Percentiles rank a stretch among this genome's conserved stretches.
Evolutionary conservation across 75 land plant species (phyloP).

Genomic region (Picea glauca): DNA sequence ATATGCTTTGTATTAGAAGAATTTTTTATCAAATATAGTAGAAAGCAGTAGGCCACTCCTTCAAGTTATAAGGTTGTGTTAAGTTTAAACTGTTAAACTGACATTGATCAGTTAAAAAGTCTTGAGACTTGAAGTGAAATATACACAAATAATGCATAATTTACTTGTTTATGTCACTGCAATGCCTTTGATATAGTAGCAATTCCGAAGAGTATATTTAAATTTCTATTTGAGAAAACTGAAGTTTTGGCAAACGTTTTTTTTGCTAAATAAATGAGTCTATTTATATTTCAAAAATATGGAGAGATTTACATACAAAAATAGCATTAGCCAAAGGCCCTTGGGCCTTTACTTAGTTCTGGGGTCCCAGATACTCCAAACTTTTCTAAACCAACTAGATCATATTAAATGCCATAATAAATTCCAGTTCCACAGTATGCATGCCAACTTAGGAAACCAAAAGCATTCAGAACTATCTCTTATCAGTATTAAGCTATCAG

Average conservation of each 20-base stretch:
- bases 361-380: too few relatives aligned
- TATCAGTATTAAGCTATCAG: too few relatives aligned
- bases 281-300: too few relatives aligned
- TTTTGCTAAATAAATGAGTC: too few relatives aligned
- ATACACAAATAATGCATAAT: neutral
- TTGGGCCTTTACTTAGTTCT: too few relatives aligned
- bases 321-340: too few relatives aligned
- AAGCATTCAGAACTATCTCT: too few relatives aligned
- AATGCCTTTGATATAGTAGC: neutral
- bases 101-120: neutral
- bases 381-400: too few relatives aligned
- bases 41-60: neutral
- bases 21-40: neutral
- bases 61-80: neutral
- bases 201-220: neutral
- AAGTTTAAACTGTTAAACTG: neutral
- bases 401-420: too few relatives aligned
- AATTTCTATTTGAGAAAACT: neutral
- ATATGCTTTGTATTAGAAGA: neutral
- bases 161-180: neutral
- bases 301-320: too few relatives aligned
- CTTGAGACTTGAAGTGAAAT: neutral
- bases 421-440: too few relatives aligned
- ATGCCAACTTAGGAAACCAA: too few relatives aligned
- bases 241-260: neutral